Percentiles rank a stretch among this genome's conserved stretches.
Conservation (phyloP, 305 asterid genomes). For the Fraxinus floribunda region DNA sequence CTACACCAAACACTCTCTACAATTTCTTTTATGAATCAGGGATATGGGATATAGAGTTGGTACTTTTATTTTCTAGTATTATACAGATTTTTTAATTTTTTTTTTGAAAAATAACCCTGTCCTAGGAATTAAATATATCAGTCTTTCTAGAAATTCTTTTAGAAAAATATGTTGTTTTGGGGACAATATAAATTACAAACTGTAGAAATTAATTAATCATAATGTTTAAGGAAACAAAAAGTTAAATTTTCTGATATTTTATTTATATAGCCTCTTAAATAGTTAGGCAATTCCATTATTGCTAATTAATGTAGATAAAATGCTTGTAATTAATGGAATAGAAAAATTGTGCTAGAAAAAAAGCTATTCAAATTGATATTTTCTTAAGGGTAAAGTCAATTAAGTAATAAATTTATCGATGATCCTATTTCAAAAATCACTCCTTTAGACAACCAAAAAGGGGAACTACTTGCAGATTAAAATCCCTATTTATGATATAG, state of each 20-base stretch:
- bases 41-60: too few relatives aligned
- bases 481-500: neutral
- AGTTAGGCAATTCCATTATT: neutral
- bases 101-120: neutral
- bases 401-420: slow-evolving; percentile 1
- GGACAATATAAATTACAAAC: neutral
- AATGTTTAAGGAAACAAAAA: neutral
- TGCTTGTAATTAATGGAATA: neutral
- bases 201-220: neutral
- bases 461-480: neutral
- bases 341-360: neutral
- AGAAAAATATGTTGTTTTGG: neutral
- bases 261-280: neutral
- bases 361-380: neutral
- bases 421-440: neutral
- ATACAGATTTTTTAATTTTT: too few relatives aligned
- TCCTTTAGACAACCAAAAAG: slow-evolving; percentile 12
- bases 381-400: slow-evolving; percentile 9
- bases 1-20: too few relatives aligned
- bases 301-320: neutral
- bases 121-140: neutral
- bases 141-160: neutral
- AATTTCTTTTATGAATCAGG: neutral
- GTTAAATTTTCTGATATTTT: neutral
- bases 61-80: too few relatives aligned